Percentiles rank a stretch among this genome's conserved stretches.
These are phyloP conservation scores for Cornus kousa DNA, from an alignment of 148 eudicot species.

Conservation along the genomic window DNA sequence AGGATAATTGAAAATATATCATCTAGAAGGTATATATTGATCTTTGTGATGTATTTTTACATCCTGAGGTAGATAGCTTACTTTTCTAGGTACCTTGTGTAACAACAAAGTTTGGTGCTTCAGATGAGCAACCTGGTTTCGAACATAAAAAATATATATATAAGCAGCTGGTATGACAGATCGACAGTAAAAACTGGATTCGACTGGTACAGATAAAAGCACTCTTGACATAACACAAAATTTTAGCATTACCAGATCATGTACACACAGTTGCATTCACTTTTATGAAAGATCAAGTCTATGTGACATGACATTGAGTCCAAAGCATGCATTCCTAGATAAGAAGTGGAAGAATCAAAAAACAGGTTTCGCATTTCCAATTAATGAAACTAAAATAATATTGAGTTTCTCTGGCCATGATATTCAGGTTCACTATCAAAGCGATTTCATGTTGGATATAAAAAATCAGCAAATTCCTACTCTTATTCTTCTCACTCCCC, in stretches of 20 bases:
- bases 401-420: not conserved
- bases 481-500: not conserved
- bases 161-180: not conserved
- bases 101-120: slow-evolving; percentile 53
- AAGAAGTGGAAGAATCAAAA: not conserved
- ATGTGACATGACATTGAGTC: not conserved
- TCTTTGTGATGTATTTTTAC: not conserved
- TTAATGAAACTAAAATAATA: not conserved
- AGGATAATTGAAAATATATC: slow-evolving; percentile 1
- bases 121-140: slow-evolving; percentile 63
- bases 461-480: not conserved
- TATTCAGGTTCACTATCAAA: not conserved
- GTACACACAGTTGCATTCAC: not conserved
- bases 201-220: not conserved
- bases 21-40: not conserved
- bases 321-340: not conserved
- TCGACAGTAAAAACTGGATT: not conserved
- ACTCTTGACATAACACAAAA: not conserved
- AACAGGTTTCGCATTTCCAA: not conserved
- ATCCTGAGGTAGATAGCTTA: slow-evolving; percentile 12
- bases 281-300: not conserved
- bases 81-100: slow-evolving; percentile 65
- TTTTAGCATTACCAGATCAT: not conserved
- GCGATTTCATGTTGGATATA: not conserved
- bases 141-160: slow-evolving; percentile 2